Base-by-base conservation (phyloP, 108 stramenopile species). In the Skeletonema grethae region DNA sequence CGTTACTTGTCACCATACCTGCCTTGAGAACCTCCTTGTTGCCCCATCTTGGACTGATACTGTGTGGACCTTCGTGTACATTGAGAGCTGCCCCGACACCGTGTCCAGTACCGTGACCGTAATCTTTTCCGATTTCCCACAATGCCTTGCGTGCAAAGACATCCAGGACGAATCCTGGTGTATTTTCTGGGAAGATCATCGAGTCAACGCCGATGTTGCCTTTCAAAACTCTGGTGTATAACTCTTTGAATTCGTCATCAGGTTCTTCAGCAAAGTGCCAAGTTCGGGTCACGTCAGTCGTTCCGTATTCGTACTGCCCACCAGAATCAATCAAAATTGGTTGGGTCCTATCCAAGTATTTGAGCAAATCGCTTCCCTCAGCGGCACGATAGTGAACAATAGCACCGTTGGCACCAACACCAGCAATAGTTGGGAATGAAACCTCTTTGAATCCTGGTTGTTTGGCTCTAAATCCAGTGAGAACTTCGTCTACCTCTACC, bases 1-100 rank as follows among this genome's bases (percentile, higher is more conserved):
- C 99, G 72, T 98, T 98, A 41, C 87, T 88, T 7, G 97, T 82
- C 13, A 96, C 94, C 99, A 99, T 99, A n/a, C 98, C 97, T 16
- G 88, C 82, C 77, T 92, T 87, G 71, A 97, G 61, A 29, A 80
- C 82, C 70, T 92, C 87, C 61, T 81, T 72, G 71, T 93, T 90
- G n/a, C 79, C 59, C 67, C 76, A 94, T 29, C 87, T 81, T 24
- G 88, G 87, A 63, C 83, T 83, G 57, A 95, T 95, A 32, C 70
- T 63, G 46, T 84, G 89, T 12, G 99, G 99, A 11, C 97, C 98
- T 65, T 99, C 99, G 65, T 99, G 99, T 2, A 99, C 99, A 67
- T 98, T 98, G 57, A 99, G 82, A 25, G 83, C 92, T 6, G 97
- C 95, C 7, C 99, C 99, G 30, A 99, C 97, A 24, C 99, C 99